Conservation (phyloP, 805 yeast genomes). For the Candida rishiriensis region DNA sequence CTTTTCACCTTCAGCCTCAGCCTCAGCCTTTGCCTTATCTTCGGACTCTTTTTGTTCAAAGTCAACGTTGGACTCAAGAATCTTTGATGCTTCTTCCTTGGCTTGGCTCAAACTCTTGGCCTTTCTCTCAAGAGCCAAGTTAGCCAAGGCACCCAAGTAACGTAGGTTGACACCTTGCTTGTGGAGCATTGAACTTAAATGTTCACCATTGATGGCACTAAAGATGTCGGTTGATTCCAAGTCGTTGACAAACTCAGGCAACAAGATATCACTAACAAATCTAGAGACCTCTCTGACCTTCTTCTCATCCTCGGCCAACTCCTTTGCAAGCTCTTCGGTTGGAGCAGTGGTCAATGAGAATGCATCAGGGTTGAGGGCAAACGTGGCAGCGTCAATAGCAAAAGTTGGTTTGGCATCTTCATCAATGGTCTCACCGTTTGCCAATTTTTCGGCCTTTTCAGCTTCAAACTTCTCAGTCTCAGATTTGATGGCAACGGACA, state of each 20-base stretch:
- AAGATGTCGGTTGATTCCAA: slow-evolving; percentile 43
- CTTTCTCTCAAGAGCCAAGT: slow-evolving; percentile 18
- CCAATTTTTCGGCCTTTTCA: slow-evolving; percentile 11
- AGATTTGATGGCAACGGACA: slow-evolving; percentile 46
- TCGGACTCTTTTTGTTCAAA: slow-evolving; percentile 16
- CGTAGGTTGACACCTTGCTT: slow-evolving; percentile 82
- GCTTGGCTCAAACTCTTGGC: slow-evolving; percentile 11
- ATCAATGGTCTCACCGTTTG: slow-evolving; percentile 23
- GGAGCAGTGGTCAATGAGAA: slow-evolving; percentile 43
- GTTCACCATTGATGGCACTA: slow-evolving; percentile 79
- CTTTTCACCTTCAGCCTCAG: slow-evolving; percentile 22
- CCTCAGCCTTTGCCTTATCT: slow-evolving; percentile 30
- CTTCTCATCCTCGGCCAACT: slow-evolving; percentile 47
- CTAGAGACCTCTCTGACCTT: slow-evolving; percentile 68
- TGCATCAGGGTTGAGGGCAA: slow-evolving; percentile 76
- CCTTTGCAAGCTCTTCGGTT: slow-evolving; percentile 31
- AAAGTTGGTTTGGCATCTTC: slow-evolving; percentile 43
- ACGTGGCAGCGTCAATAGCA: slow-evolving; percentile 47
- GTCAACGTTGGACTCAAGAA: slow-evolving; percentile 27
- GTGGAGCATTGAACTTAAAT: slow-evolving; percentile 67
- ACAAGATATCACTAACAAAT: slow-evolving; percentile 52
- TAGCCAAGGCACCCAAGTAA: slow-evolving; percentile 68
- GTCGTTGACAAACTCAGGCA: slow-evolving; percentile 59
- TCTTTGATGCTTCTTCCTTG: slow-evolving; percentile 25
- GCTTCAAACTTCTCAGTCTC: slow-evolving; percentile 42